Evolutionary conservation across 805 yeast species (phyloP).

Genomic region (Grigorovia humatica): DNA sequence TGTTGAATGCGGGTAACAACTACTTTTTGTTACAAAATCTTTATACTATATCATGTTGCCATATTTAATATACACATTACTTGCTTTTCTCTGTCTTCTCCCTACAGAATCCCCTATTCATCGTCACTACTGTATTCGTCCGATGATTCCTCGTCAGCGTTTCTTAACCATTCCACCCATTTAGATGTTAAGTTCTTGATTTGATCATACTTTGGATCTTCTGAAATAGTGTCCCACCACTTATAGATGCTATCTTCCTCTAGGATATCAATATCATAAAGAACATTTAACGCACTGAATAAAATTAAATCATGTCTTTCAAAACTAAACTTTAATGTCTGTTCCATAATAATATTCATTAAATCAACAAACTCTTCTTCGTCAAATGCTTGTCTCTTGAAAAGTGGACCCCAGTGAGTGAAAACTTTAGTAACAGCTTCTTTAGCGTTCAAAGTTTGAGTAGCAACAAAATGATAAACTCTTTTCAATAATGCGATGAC

Average conservation of each 20-base stretch:
- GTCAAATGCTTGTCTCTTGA: constrained; percentile 78
- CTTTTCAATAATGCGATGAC: constrained; percentile 59
- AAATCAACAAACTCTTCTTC: constrained; percentile 69
- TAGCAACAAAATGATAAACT: constrained; percentile 61
- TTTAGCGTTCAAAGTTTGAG: constrained; percentile 66
- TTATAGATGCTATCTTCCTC: constrained; percentile 68
- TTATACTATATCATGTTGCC: not conserved
- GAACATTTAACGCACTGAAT: constrained; percentile 38
- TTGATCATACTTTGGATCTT: constrained; percentile 34
- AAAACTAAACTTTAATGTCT: constrained; percentile 16
- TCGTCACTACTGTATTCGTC: constrained; percentile 39
- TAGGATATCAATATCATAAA: constrained; percentile 74
- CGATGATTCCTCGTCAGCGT: constrained; percentile 55
- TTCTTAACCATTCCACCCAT: constrained; percentile 81
- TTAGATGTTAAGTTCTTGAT: constrained; percentile 51
- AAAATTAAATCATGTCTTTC: constrained; percentile 29
- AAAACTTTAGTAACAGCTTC: constrained; percentile 72
- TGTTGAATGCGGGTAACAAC: too few relatives aligned
- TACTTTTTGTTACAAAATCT: too few relatives aligned
- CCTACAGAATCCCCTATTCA: constrained; percentile 6
- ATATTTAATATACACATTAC: not conserved
- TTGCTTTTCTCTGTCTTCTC: not conserved
- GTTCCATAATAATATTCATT: constrained; percentile 35
- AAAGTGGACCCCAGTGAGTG: constrained; percentile 70
- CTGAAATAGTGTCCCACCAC: constrained; percentile 62